These are phyloP conservation scores for Sarocladium oryzae DNA, from an alignment of 2,329 filamentous ascomycete genomes.

Conservation along the genomic window DNA sequence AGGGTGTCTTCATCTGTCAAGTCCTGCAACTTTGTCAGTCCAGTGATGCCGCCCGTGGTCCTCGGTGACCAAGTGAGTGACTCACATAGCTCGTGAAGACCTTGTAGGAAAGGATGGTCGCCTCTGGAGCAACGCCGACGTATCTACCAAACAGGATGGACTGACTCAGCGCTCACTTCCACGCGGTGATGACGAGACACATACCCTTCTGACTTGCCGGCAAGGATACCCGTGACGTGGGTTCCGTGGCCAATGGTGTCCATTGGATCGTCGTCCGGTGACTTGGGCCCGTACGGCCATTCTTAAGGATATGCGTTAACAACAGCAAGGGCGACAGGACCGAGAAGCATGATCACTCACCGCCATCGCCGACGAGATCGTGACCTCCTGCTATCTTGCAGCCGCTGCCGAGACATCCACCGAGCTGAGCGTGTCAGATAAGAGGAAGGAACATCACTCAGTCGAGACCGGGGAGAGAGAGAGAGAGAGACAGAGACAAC, in stretches of 20 bases:
- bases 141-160: slow-evolving; percentile 18
- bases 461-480: too few relatives aligned
- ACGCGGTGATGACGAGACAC: too few relatives aligned
- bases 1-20: slow-evolving; percentile 45
- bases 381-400: slow-evolving; percentile 20
- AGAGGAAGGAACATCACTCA: too few relatives aligned
- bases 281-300: slow-evolving; percentile 4
- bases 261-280: slow-evolving; percentile 21
- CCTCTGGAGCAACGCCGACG: slow-evolving; percentile 23
- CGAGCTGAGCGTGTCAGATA: slow-evolving; percentile 15
- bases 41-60: too few relatives aligned
- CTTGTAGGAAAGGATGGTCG: slow-evolving; percentile 21
- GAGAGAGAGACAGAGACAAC: too few relatives aligned
- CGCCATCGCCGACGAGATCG: slow-evolving; percentile 17
- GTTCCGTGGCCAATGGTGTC: slow-evolving; percentile 22
- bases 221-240: slow-evolving; percentile 25
- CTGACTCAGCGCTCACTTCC: background rate
- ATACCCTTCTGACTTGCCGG: slow-evolving; percentile 17
- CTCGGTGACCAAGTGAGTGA: background rate
- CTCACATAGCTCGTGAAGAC: slow-evolving; percentile 23
- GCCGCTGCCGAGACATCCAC: slow-evolving; percentile 18
- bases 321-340: too few relatives aligned
- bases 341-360: background rate
- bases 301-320: too few relatives aligned
- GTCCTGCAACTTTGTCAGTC: slow-evolving; percentile 18